Evolutionary conservation across 257 asterid species (phyloP), one percentile per base, ranked within the genome.

Genomic region (Solanum bulbocastanum): DNA sequence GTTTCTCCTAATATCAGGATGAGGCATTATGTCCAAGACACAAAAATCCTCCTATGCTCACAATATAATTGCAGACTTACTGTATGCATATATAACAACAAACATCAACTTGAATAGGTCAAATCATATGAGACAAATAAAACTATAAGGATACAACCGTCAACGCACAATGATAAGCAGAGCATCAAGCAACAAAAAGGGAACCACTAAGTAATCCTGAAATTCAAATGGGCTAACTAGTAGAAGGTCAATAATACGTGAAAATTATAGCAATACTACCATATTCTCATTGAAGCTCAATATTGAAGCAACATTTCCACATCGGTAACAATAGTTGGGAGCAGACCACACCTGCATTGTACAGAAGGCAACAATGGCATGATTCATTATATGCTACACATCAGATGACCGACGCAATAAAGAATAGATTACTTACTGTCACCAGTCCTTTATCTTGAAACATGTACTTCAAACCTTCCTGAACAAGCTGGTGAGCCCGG

Each of bases 401-500:
- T 10, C 69, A 81, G 40, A 81, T 46, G 44, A 81, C 40, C 30
- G 1, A 18, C 11, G 1, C 69, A 82, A 81, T 30, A 37, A 73
- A n/a, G 79, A 81, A 83, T 83, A 83, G 84, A 88, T 73, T 90
- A 93, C 99, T 95, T 89, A 97, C 99, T 62, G 99, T 97, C 83
- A 97, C 99, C 83, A 96, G 98, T 88, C 98, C 99, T 93, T 97
- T 97, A 89, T 97, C 99, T 90, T 93, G 99, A 91, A 97, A 97
- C 99, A 97, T 97, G 88, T 96, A 97, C 92, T 97, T 97, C 22
- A 97, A 92, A 84, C 98, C 99, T 93, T 97, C 99, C 92, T 97
- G 99, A 85, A 97, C 99, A 91, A 97, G 98, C 91, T 97, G 99
- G 93, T 97, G 99, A 87, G 99, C 99, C 73, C 99, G 98, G 58